Base-by-base conservation (phyloP, 495 filamentous ascomycete genomes). In the Parathielavia hyrcaniae region DNA sequence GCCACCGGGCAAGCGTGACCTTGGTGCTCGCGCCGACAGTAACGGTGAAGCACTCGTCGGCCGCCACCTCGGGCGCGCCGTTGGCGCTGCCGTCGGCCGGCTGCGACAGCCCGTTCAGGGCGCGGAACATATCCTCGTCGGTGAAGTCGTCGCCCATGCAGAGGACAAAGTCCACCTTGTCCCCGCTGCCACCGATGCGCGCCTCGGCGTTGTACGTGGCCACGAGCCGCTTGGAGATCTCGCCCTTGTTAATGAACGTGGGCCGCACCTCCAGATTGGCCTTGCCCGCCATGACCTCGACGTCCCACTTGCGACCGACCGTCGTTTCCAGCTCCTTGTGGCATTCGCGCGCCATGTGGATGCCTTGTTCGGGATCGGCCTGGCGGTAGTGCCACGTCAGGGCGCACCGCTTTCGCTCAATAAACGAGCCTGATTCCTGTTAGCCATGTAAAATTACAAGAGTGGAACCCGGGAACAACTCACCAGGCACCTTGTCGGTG, bases 331-430 rank as follows among this genome's bases (percentile, higher is more conserved):
- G 79, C 41, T 87, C 79, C 61, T 86, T 82, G 44, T 88, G 83
- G 65, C 90, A 95, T 63, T 89, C 84, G 20, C 75, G 81, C 12
- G 90, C 83, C 66, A 90, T 83, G 68, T 86, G 85, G 1, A 81
- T 71, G 16, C 87, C 93, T 53, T 87, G 85, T 60, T 92, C 88
- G 1, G 87, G 88, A 61, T 96, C 91, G 23, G 89, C 88, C 6
- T 86, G 83, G 44, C 93, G 90, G 65, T 96, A 98, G 66, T 98
- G 93, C 95, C 93, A 98, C 9, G 92, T 97, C 53, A 97, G 71
- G 11, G 93, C 91, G 60, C 91, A 88, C 20, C 87, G 83, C 73
- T 98, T 98, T 40, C 84, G 83, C 68, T 98, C 93, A 56, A 96
- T 90, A 65, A 91, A 93, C 2, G 91, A 89, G 14, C 86, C 86